Evolutionary conservation across 2,329 filamentous ascomycete species (phyloP), one percentile per base, ranked within the genome.

Genomic region (Aureobasidium vineae): DNA sequence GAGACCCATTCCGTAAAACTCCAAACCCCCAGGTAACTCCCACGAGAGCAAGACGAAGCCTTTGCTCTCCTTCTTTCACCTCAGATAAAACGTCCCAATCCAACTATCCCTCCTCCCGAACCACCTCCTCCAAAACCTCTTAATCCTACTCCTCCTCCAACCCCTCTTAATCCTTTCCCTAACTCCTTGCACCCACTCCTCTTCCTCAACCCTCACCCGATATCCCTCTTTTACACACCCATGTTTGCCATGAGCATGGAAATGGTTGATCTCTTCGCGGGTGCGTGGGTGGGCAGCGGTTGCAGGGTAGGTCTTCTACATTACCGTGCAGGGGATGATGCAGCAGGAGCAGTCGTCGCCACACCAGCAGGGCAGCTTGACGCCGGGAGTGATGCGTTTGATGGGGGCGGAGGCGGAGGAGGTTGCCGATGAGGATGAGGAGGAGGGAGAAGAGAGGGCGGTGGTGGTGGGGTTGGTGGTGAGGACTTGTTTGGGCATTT

Each of bases 301-400:
- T 28, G 56, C 33, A 36, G 26, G n/a, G 26, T 38, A 28, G 4
- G 10, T 4, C 15, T 5, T 61, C 60, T 64, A 68, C 67, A 68
- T 68, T 23, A 68, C 64, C 7, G 67, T 68, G 67, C 67, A 68
- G 31, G 67, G 67, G 36, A 68, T 68, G 40, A 68, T 66, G 36
- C 67, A 68, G 64, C 67, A 68, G 21, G 47, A 52, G 43, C 67
- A 68, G 41, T 66, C 61, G 53, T 66, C 66, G 21, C 66, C 66
- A 54, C 66, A 67, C 65, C 66, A 67, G 43, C 66, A 67, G 15
- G 66, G 66, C 3, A 67, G 40, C 16, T 63, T 64, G 11, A 67
- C 59, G 26, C 59, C 50, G 4, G 66, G 59, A 1, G 59, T 64
- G 13, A 28, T 43, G 50, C 43, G 41, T 43, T 63, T 63, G 6